A percentile compares a stretch with the other conserved stretches of the same genome.
Evolutionary conservation across 2,329 filamentous ascomycete genomes (phyloP).

Genomic region (Trichocomaceae sp.): DNA sequence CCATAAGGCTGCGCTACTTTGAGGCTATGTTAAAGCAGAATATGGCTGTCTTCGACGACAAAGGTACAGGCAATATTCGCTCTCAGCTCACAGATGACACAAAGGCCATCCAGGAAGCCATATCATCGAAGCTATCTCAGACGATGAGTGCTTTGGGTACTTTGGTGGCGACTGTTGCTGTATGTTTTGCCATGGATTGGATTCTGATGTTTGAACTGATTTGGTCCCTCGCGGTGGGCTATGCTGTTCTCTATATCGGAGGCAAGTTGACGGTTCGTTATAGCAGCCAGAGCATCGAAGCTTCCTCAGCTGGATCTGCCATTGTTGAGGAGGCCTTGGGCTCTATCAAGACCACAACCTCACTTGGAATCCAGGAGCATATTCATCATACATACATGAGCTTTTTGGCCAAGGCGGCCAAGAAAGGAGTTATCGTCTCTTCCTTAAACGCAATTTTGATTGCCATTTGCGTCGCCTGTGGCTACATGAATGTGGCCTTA

Average conservation of each 20-base stretch:
- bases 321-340: conserved; percentile 91
- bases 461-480: neutral
- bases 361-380: conserved; percentile 85
- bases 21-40: conserved; percentile 51
- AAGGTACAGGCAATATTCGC: conserved; percentile 11
- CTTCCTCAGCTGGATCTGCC: conserved; percentile 77
- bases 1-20: conserved; percentile 52
- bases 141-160: conserved; percentile 13
- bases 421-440: neutral
- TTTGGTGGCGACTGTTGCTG: conserved; percentile 43
- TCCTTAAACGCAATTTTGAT: neutral
- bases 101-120: conserved; percentile 38
- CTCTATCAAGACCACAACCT: conserved; percentile 83
- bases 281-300: conserved; percentile 53
- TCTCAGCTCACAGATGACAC: conserved; percentile 45
- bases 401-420: conserved; percentile 40
- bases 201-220: conserved; percentile 27
- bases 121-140: conserved; percentile 17
- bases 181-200: conserved; percentile 43
- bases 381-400: conserved; percentile 44
- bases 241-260: conserved; percentile 1
- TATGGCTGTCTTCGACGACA: conserved; percentile 39
- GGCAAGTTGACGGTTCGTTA: conserved; percentile 3
- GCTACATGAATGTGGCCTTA: neutral
- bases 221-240: conserved; percentile 1